Evolutionary conservation across 2,329 filamentous ascomycete genomes (phyloP), one percentile per base, ranked within the genome.

Genomic region (Xylaria sp.): DNA sequence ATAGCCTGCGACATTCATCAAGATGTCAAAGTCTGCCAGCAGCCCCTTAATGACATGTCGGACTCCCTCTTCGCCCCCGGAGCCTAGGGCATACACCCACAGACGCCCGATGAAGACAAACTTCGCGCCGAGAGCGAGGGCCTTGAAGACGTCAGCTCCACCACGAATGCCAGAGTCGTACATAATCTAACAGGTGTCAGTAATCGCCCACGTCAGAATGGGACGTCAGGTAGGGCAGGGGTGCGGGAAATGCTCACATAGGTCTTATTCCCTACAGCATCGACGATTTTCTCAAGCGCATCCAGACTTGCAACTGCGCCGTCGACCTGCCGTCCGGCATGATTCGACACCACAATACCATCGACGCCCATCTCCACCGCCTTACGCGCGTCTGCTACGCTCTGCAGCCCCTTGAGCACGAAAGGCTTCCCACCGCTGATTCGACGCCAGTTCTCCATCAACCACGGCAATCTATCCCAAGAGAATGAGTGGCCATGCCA

Each of bases 321-420:
- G 72, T 90, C 88, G 2, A 90, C 86, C 77, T 90, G 87, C 23
- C 88, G 73, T 0, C 88, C 88, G 1, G 86, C 88, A 69, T 81
- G 79, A 66, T 90, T 90, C 26, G 81, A 84, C 10, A 90, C 87
- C 1, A 90, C 85, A 66, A 90, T 89, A 0, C 87, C 88, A 74
- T 90, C 87, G 31, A 86, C 83, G 11, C 87, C 88, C 40, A 86
- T 68, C 71, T 90, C 84, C 1, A 88, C 86, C 15, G 84, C 84
- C 74, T 83, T 87, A 75, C 81, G 80, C 23, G 88, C 88, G 77
- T 91, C 89, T 1, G 79, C 79, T 0, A 88, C 85, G 67, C 82
- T 84, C 79, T 90, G 88, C n/a, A 91, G 88, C 0, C 87, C 88
- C 77, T 90, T 90, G 65, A 90, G 78, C 4, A 81, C 83, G 71